These are phyloP conservation scores for Zymoseptoria brevis DNA, from an alignment of 2,329 filamentous ascomycete species.

Conservation along the genomic window DNA sequence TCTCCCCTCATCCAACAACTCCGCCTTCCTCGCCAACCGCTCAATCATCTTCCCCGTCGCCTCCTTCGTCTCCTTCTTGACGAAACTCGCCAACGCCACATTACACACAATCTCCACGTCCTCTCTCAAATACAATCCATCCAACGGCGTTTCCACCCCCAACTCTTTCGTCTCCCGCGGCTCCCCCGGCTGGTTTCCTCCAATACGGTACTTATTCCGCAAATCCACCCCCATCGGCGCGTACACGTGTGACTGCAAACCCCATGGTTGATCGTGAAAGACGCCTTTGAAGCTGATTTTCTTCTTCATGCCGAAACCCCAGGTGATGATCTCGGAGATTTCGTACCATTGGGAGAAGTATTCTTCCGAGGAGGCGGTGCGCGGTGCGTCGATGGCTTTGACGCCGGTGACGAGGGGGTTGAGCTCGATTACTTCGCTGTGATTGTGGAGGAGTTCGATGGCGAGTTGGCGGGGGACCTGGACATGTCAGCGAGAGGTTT, in stretches of 20 bases:
- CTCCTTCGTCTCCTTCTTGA: slow-evolving; percentile 59
- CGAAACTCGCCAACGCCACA: slow-evolving; percentile 51
- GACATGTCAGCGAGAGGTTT: not conserved
- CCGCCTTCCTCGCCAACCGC: slow-evolving; percentile 61
- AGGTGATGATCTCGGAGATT: slow-evolving; percentile 61
- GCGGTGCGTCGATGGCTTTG: slow-evolving; percentile 57
- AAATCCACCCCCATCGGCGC: slow-evolving; percentile 60
- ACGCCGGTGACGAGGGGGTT: slow-evolving; percentile 60
- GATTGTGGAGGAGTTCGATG: slow-evolving; percentile 63
- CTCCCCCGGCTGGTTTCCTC: slow-evolving; percentile 62
- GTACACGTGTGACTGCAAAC: slow-evolving; percentile 63
- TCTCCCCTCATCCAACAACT: slow-evolving; percentile 56
- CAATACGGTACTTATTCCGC: slow-evolving; percentile 60
- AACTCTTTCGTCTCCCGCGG: slow-evolving; percentile 54
- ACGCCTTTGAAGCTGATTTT: slow-evolving; percentile 62
- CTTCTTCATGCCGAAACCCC: slow-evolving; percentile 57
- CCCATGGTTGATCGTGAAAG: slow-evolving; percentile 66
- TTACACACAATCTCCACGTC: slow-evolving; percentile 66
- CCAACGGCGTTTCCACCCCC: slow-evolving; percentile 54
- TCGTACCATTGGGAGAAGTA: slow-evolving; percentile 70
- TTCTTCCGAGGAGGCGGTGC: slow-evolving; percentile 60
- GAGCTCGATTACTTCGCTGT: slow-evolving; percentile 62
- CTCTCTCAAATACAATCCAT: slow-evolving; percentile 61
- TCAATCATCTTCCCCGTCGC: slow-evolving; percentile 61
- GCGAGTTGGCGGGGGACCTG: slow-evolving; percentile 60